Conservation (phyloP, 768 basidiomycete species). For the Sistotremastrum niveocremeum region DNA sequence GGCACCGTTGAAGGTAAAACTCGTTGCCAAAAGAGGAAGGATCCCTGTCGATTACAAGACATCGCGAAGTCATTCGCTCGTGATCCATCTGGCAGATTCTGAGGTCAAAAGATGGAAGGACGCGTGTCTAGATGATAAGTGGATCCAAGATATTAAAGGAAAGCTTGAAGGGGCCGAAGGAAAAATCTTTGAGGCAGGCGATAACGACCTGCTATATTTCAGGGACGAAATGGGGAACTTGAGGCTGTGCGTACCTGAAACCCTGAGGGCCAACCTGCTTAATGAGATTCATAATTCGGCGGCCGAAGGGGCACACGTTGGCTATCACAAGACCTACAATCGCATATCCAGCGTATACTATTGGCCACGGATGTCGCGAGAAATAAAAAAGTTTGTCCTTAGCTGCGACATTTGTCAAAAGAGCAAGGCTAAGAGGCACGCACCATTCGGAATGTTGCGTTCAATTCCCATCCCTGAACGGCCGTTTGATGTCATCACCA, state of each 20-base stretch:
- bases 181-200: no score
- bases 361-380: slow-evolving; percentile 19
- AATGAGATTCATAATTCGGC: slow-evolving; percentile 14
- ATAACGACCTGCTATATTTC: slow-evolving; percentile 13
- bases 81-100: no score
- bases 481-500: slow-evolving; percentile 7
- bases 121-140: no score
- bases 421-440: slow-evolving; percentile 1
- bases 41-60: no score
- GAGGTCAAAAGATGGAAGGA: no score
- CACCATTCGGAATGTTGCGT: neutral
- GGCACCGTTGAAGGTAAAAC: no score
- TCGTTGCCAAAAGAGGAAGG: no score
- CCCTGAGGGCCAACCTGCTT: slow-evolving; percentile 9
- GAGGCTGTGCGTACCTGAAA: slow-evolving; percentile 18
- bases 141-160: no score
- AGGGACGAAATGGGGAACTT: slow-evolving; percentile 12
- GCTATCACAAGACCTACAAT: slow-evolving; percentile 15
- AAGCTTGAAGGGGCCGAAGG: no score
- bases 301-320: slow-evolving; percentile 17
- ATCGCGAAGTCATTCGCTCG: no score
- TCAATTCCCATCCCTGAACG: slow-evolving; percentile 5
- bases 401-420: slow-evolving; percentile 10
- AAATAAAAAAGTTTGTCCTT: slow-evolving; percentile 9
- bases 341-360: slow-evolving; percentile 14